Evolutionary conservation across 306 rosid genomes (phyloP), one percentile per base, ranked within the genome.

Genomic region (Lathyrus sativus): DNA sequence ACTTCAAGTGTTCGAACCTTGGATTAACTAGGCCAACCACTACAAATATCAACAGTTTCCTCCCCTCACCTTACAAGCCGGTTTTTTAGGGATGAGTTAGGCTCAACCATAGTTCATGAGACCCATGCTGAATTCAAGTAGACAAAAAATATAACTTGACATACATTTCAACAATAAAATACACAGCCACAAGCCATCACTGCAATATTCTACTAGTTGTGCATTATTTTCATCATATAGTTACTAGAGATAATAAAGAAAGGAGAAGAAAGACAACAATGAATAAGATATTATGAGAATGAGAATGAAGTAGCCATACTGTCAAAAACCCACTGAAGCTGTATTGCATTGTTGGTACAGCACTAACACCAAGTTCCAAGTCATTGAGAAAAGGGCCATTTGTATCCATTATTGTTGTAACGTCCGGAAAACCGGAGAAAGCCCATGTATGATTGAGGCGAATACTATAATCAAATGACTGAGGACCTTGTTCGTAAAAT

Each of bases 401-500:
- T 37, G 86, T 85, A 63, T 92, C 98, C 98, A 92, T 92, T 82
- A 92, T 92, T 68, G 96, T 75, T 72, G 76, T 90, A 73, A 90
- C 90, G 78, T 92, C 85, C 42, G 97, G 98, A 81, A 92, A 92
- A 79, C 98, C 98, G 0, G 96, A 86, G 90, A 92, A 86, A 79
- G 98, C 98, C 98, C 98, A 92, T 4, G 98, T 83, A 76, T 92
- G 98, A 79, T 90, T 90, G 71, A 92, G 98, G 62, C 97, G 96
- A 74, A 90, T 90, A 79, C 98, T 90, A 80, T 92, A 92, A 72
- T 92, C 97, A 79, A 86, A 92, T 42, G 73, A 31, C 55, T 83
- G 81, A 56, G 97, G 97, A 59, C 98, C 98, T 74, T 92, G 98
- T 53, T 85, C 83, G 39, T 88, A 87, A 81, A 92, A 92, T 65